Evolutionary conservation across 75 land plant species (phyloP).

Genomic region (Chamaecyparis obtusa): DNA sequence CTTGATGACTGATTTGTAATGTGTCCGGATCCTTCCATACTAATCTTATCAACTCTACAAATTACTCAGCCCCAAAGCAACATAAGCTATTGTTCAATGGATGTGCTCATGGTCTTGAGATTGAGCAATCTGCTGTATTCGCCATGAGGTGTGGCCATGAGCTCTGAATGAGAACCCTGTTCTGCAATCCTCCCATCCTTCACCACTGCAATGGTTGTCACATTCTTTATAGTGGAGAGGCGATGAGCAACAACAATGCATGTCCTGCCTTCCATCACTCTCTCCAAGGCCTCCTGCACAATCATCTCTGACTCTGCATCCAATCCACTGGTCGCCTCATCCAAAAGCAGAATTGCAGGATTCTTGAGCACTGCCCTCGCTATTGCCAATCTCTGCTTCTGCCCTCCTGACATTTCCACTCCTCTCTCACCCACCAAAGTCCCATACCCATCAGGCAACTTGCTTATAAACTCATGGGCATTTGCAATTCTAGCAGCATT

Average conservation of each 20-base stretch:
- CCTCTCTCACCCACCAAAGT: not conserved
- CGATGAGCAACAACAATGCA: constrained; percentile 2
- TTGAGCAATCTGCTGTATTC: not conserved
- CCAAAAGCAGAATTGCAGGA: not conserved
- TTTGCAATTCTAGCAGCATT: constrained; percentile 63
- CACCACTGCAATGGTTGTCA: not conserved
- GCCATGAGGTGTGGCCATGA: not conserved
- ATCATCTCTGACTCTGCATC: not conserved
- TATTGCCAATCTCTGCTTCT: constrained; percentile 10
- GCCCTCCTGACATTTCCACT: constrained; percentile 4
- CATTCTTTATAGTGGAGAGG: constrained; percentile 7
- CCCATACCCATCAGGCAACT: not conserved
- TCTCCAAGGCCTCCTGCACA: constrained; percentile 9
- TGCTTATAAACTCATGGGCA: constrained; percentile 46
- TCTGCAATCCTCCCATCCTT: not conserved
- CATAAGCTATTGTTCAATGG: too few relatives aligned
- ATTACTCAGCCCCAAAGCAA: too few relatives aligned
- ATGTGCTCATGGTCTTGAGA: not conserved
- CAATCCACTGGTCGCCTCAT: not conserved
- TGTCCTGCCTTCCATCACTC: not conserved
- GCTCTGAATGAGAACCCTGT: not conserved
- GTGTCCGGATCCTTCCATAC: too few relatives aligned
- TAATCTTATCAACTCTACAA: too few relatives aligned
- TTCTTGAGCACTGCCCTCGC: constrained; percentile 2
- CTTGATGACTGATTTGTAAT: too few relatives aligned